Evolutionary conservation across 2,329 filamentous ascomycete species (phyloP).

Genomic region (Fusarium sp.): DNA sequence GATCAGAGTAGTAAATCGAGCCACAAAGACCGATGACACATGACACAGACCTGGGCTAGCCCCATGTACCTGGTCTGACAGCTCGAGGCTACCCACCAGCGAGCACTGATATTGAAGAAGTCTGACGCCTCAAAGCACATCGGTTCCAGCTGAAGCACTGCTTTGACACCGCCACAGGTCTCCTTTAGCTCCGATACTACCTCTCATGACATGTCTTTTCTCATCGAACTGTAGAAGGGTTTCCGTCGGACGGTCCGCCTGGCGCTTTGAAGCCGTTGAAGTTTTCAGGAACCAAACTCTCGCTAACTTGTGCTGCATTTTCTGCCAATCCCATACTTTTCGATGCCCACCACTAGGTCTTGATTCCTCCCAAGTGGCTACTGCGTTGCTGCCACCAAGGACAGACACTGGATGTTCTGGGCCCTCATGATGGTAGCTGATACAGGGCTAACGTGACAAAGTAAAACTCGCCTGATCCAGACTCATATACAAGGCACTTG

Average conservation of each 20-base stretch:
- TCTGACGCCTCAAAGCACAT: constrained; percentile 11
- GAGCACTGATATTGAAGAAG: neutral
- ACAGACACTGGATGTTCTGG: neutral
- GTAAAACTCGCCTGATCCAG: neutral
- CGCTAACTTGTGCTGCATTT: neutral
- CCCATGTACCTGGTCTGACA: neutral
- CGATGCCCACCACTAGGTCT: neutral
- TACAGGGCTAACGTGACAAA: neutral
- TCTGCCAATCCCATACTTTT: neutral
- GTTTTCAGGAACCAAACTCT: constrained; percentile 31
- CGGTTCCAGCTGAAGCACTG: neutral
- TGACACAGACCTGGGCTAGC: neutral
- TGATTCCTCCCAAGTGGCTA: neutral
- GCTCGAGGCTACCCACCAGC: neutral
- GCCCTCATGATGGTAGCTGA: neutral
- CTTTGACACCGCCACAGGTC: neutral
- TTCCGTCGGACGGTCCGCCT: neutral
- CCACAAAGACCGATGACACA: neutral
- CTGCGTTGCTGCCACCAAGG: neutral
- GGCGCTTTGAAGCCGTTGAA: constrained; percentile 17
- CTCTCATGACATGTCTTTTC: neutral
- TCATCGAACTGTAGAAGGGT: neutral
- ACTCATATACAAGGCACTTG: neutral
- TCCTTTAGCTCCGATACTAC: neutral
- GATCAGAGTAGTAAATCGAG: neutral